Evolutionary conservation across 2,329 filamentous ascomycete genomes (phyloP), one percentile per base, ranked within the genome.

Genomic region (Scedosporium dehoogii): DNA sequence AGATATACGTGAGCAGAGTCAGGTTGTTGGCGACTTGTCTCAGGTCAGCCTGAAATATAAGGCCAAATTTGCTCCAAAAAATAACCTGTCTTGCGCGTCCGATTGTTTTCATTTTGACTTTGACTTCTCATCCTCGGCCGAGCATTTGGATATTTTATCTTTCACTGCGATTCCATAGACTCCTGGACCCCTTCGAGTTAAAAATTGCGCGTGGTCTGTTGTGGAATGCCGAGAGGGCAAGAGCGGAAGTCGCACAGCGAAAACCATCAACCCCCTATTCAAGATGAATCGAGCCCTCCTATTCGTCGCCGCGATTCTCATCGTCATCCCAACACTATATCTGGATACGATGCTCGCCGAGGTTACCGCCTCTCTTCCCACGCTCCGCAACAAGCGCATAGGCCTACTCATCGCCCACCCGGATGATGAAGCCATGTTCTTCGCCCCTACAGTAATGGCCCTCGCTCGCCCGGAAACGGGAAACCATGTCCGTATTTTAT

Each of bases 401-500:
- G 89, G 90, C 72, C 83, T 99, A 61, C 81, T 99, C 62, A 97
- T 99, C 70, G 94, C 94, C 23, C 94, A 99, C 76, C 94, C 94
- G 0, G 94, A 99, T 75, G 94, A 99, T 71, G 94, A 99, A 79
- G 94, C 93, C 74, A 99, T 99, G 94, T 99, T 99, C 81, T 99
- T 99, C 76, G 86, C 92, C 66, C 94, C 94, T 0, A 90, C 91
- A 0, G 81, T 97, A 14, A 81, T 96, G 68, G 86, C 90, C n/a
- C 83, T 99, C 63, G 92, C 92, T n/a, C 81, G 84, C 12, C 91
- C 91, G 3, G 85, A 87, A 64, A 81, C 88, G 21, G 89, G 90
- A 3, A 97, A 99, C 75, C 91, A 96, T 72, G 83, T 99, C 71
- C 94, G 94, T 76, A 96, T 99, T 66, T 77, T 97, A 62, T 99